Evolutionary conservation across 2,329 filamentous ascomycete species (phyloP), one percentile per base, ranked within the genome.

Genomic region (Pseudopithomyces maydicus): DNA sequence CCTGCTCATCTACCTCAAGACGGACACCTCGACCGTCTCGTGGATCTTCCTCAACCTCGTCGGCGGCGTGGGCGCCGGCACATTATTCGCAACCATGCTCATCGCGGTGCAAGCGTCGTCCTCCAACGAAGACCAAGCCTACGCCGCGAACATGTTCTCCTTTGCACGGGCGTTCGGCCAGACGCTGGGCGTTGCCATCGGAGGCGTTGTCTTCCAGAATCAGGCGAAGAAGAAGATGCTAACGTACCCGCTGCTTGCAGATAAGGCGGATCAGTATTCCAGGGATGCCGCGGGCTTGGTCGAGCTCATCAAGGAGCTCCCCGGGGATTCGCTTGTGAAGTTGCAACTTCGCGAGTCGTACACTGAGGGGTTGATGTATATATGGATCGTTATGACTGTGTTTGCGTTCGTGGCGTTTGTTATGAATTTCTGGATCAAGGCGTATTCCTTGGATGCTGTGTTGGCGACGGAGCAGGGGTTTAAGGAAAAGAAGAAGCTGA

Each of bases 141-240:
- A 85, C 57, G 83, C 85, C 0, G 82, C 83, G 0, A 87, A 84
- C 11, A 84, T 90, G 78, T 89, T 88, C 74, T 84, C 82, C 52
- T 91, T 91, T 77, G 82, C 87, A 64, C 83, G 87, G 14, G 82
- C 84, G 1, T 81, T 90, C 22, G 88, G 88, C 0, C 86, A 90
- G 68, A 80, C 84, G 0, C 74, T 90, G 10, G 88, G 88, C 22
- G 85, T 90, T 2, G 87, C 88, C 1, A 79, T 90, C 50, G 85
- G 86, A 1, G 88, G 88, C 3, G 86, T 88, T 32, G 82, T 89
- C 52, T 90, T 91, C 75, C 87, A 91, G 72, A 91, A 90, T 62
- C 80, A 81, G 55, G 84, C 88, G 74, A 77, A 76, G 52, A 74
- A 73, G 43, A 81, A 84, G 58, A 72, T 89, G 43, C 62, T 77